These are phyloP conservation scores for Eucalyptus guilfoylei DNA, from an alignment of 345 rosid genomes.

Conservation along the genomic window DNA sequence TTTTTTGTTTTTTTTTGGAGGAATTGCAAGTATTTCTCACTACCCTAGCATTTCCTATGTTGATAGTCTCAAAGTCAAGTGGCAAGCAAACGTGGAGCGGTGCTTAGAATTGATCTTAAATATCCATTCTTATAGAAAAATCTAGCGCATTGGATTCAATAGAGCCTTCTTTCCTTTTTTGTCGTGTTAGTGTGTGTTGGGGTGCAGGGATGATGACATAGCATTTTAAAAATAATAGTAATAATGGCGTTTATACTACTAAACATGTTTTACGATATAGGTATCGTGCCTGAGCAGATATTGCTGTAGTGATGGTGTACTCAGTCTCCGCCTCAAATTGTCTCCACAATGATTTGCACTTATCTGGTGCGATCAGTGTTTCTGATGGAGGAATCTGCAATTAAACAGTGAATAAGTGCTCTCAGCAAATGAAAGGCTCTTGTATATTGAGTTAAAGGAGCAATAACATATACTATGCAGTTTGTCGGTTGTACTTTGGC, in stretches of 20 bases:
- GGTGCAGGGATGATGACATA: background rate
- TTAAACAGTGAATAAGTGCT: conserved; percentile 40
- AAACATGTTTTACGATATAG: background rate
- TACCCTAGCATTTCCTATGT: background rate
- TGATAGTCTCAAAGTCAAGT: background rate
- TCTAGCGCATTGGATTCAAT: background rate
- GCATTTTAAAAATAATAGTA: background rate
- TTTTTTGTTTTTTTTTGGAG: background rate
- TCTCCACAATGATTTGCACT: conserved; percentile 78
- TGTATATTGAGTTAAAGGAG: background rate
- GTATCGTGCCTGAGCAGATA: background rate
- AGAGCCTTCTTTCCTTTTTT: background rate
- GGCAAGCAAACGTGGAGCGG: background rate
- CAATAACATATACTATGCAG: background rate
- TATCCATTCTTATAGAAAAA: background rate
- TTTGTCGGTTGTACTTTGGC: background rate
- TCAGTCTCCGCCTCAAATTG: conserved; percentile 71
- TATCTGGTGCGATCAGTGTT: conserved; percentile 55
- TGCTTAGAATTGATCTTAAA: background rate
- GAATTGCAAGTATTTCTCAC: background rate
- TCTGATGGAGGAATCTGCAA: background rate
- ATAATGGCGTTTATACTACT: background rate
- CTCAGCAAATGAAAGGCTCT: conserved; percentile 4
- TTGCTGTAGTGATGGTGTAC: conserved; percentile 39
- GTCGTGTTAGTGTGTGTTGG: background rate